Percentiles rank a stretch among this genome's conserved stretches.
phyloP scores from a whole-genome alignment of 805 yeast species.

The Starmerella stellata region DNA sequence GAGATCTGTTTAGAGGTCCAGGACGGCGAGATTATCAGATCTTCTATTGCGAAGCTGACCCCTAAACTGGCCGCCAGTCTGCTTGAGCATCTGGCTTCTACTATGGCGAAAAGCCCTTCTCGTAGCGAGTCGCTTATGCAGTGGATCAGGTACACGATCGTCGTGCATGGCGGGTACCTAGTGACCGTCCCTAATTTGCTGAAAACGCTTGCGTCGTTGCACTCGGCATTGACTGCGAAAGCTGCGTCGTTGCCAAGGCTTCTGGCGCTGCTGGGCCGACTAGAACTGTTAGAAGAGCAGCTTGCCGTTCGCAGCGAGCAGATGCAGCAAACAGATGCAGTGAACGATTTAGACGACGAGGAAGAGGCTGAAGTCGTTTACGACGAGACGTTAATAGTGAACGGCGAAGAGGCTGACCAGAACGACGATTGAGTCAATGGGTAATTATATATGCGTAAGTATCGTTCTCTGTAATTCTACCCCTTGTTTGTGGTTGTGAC shows the following conservation, averaged over 20 bases:
- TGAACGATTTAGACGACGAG: conserved; percentile 22
- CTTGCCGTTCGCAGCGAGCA: conserved; percentile 45
- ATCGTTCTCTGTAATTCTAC: too few relatives aligned
- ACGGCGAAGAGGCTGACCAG: conserved; percentile 31
- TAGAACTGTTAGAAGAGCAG: conserved; percentile 62
- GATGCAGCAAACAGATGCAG: conserved; percentile 20
- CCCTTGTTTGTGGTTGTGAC: too few relatives aligned
- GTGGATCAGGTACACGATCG: conserved; percentile 72
- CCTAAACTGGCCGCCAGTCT: conserved; percentile 29
- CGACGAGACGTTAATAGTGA: conserved; percentile 27
- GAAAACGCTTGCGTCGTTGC: conserved; percentile 39
- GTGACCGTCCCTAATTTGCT: conserved; percentile 35
- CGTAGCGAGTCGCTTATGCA: conserved; percentile 33
- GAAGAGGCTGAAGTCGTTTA: conserved; percentile 24
- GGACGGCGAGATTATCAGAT: conserved; percentile 35
- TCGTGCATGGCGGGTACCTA: conserved; percentile 50
- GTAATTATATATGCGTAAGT: too few relatives aligned
- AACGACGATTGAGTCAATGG: conserved; percentile 17
- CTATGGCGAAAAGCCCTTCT: conserved; percentile 36
- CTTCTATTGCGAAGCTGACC: conserved; percentile 37
- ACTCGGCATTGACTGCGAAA: conserved; percentile 37
- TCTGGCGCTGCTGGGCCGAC: conserved; percentile 68
- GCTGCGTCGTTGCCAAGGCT: conserved; percentile 45
- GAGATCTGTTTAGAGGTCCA: conserved; percentile 56
- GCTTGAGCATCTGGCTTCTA: conserved; percentile 31